phyloP scores from a whole-genome alignment of 306 rosid species.

The Psophocarpus tetragonolobus region DNA sequence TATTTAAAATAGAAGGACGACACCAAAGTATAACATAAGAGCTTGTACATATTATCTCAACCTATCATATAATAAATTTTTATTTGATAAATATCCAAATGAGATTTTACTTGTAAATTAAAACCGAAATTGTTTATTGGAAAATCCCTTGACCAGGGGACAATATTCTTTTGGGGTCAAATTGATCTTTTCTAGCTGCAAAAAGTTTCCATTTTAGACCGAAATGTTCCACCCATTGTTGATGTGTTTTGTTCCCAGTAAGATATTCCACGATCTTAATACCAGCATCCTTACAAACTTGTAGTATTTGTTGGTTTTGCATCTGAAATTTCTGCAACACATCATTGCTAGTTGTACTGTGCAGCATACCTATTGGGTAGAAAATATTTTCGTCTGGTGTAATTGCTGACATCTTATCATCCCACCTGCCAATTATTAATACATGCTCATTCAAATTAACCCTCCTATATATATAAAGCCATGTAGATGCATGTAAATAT shows the following conservation, averaged over 20 bases:
- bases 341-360: slow-evolving; percentile 36
- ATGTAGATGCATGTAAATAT: too few species aligned
- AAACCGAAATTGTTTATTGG: not conserved
- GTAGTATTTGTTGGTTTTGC: slow-evolving; percentile 45
- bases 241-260: slow-evolving; percentile 37
- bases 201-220: slow-evolving; percentile 37
- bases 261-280: slow-evolving; percentile 53
- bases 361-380: slow-evolving; percentile 46
- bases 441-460: not conserved
- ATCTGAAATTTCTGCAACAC: slow-evolving; percentile 30
- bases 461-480: too few species aligned
- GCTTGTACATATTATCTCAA: too few species aligned
- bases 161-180: slow-evolving; percentile 61
- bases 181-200: slow-evolving; percentile 39
- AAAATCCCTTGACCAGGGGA: slow-evolving; percentile 77
- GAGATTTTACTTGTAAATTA: not conserved
- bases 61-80: too few species aligned
- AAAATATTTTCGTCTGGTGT: slow-evolving; percentile 62
- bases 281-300: slow-evolving; percentile 42
- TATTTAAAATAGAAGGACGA: too few species aligned
- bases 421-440: not conserved
- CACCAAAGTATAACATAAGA: too few species aligned
- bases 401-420: not conserved
- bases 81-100: too few species aligned
- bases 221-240: slow-evolving; percentile 59